phyloP scores from a whole-genome alignment of 169 alveolate genomes.

The Cryptosporidium baileyi region DNA sequence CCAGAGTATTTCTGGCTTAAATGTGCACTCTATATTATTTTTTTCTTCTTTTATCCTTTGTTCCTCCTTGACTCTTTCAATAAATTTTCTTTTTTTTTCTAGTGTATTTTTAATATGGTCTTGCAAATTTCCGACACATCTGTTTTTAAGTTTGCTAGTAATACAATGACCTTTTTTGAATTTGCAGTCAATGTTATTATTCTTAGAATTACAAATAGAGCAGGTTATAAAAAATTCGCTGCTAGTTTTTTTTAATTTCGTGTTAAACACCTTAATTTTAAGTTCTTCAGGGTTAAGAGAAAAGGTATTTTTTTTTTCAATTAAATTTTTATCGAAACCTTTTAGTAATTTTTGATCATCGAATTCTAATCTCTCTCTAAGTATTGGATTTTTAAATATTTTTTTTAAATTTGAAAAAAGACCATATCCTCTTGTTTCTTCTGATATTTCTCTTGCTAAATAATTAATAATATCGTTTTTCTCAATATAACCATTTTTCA shows the following conservation, averaged over 20 bases:
- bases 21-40: neutral
- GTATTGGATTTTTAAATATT: constrained; percentile 20
- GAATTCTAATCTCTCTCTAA: constrained; percentile 9
- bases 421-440: constrained; percentile 37
- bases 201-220: neutral
- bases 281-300: neutral
- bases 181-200: neutral
- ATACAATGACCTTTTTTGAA: neutral
- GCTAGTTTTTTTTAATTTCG: neutral
- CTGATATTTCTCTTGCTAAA: constrained; percentile 17
- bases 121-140: neutral
- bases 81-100: constrained; percentile 19
- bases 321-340: neutral
- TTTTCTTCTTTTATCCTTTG: neutral
- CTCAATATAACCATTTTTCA: constrained; percentile 18
- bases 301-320: neutral
- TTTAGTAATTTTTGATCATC: neutral
- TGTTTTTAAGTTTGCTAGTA: constrained; percentile 2
- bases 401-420: constrained; percentile 35
- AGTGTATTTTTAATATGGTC: constrained; percentile 29
- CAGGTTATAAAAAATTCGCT: neutral
- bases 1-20: constrained; percentile 60
- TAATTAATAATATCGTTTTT: constrained; percentile 28
- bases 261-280: neutral
- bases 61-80: constrained; percentile 29